These are phyloP conservation scores for Aspergillus hortae DNA, from an alignment of 2,329 filamentous ascomycete genomes.

Conservation along the genomic window DNA sequence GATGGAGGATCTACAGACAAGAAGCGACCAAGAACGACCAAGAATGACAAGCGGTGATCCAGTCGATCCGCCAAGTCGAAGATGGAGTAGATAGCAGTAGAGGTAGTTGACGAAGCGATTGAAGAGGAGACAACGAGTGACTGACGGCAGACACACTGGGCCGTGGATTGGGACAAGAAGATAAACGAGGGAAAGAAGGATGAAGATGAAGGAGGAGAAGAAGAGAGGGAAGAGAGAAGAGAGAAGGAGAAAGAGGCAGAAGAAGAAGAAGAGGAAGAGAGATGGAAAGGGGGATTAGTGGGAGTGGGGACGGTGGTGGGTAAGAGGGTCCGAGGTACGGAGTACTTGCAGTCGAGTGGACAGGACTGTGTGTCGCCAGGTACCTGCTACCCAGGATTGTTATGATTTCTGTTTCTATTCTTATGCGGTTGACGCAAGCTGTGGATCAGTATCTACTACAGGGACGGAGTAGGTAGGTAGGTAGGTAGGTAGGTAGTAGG, in stretches of 20 bases:
- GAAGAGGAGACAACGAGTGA: conserved; percentile 18
- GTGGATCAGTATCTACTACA: too few species aligned
- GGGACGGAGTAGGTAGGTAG: too few species aligned
- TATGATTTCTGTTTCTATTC: not conserved
- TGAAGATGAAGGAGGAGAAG: conserved; percentile 7
- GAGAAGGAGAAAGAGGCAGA: conserved; percentile 7
- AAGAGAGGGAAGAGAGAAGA: conserved; percentile 10
- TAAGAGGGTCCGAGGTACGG: not conserved
- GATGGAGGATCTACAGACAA: conserved; percentile 9
- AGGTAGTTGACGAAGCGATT: not conserved
- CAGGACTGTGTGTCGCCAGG: not conserved
- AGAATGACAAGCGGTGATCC: conserved; percentile 9
- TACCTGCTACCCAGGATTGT: not conserved
- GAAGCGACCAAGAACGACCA: not conserved
- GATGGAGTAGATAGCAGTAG: not conserved
- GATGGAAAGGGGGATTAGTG: not conserved
- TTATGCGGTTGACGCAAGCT: not conserved
- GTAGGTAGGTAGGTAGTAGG: too few species aligned
- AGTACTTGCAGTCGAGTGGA: not conserved
- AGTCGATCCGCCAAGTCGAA: conserved; percentile 6
- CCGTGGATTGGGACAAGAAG: conserved; percentile 13
- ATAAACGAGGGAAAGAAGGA: conserved; percentile 8
- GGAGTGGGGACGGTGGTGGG: not conserved
- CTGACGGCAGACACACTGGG: conserved; percentile 17
- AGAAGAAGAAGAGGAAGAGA: not conserved